Percentiles rank a stretch among this genome's conserved stretches.
Conservation (phyloP, 2,329 filamentous ascomycete species). For the Pseudocercospora cruenta region DNA sequence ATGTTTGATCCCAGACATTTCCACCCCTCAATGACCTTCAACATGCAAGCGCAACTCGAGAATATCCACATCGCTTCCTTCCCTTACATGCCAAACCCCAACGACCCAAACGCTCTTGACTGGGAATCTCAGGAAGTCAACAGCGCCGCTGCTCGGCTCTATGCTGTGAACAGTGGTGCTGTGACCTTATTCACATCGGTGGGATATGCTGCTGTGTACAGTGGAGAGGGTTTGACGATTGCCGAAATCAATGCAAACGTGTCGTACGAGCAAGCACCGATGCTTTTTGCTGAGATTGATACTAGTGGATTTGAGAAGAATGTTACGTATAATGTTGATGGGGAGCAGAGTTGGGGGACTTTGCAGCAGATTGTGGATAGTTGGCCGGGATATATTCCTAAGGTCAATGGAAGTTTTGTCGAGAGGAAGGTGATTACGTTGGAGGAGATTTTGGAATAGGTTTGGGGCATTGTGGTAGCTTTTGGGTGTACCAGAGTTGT, state of each 20-base stretch:
- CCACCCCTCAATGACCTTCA: slow-evolving; percentile 1
- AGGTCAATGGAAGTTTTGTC: neutral
- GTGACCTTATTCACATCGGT: neutral
- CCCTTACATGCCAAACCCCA: neutral
- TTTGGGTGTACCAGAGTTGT: no score
- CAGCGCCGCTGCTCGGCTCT: neutral
- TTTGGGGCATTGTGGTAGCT: no score
- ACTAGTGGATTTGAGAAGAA: neutral
- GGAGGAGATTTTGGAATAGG: no score
- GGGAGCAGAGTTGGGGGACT: neutral
- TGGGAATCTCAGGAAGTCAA: neutral
- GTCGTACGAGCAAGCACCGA: neutral
- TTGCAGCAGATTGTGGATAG: neutral
- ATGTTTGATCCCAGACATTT: neutral
- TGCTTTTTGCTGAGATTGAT: slow-evolving; percentile 2
- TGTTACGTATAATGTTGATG: slow-evolving; percentile 6
- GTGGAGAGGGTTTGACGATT: neutral
- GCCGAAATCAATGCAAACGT: neutral
- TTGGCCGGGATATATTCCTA: neutral
- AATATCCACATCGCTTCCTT: neutral
- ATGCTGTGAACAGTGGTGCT: neutral
- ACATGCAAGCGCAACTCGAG: slow-evolving; percentile 3
- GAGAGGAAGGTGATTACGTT: neutral
- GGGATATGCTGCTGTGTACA: neutral
- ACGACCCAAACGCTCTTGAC: neutral